These are phyloP conservation scores for Hypoxylon rubiginosum DNA, from an alignment of 2,329 filamentous ascomycete genomes.

Conservation along the genomic window DNA sequence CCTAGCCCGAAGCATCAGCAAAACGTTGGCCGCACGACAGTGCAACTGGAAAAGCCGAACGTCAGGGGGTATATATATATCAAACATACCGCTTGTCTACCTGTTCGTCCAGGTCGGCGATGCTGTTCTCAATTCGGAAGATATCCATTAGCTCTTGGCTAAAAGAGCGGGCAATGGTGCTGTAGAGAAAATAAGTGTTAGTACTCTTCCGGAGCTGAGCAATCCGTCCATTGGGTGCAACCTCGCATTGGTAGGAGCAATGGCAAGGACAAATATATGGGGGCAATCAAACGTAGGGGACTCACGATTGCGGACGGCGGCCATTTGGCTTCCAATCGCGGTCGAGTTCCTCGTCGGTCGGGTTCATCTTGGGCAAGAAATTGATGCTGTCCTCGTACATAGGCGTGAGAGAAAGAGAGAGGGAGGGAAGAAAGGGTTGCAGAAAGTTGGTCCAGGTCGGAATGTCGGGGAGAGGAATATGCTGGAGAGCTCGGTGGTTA, in stretches of 20 bases:
- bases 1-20: slow-evolving; percentile 60
- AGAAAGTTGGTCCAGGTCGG: slow-evolving; percentile 22
- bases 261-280: slow-evolving; percentile 66
- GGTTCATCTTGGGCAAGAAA: slow-evolving; percentile 49
- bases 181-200: slow-evolving; percentile 56
- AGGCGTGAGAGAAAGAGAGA: slow-evolving; percentile 8
- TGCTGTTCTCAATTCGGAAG: slow-evolving; percentile 86
- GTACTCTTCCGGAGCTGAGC: slow-evolving; percentile 10
- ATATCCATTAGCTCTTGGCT: slow-evolving; percentile 88
- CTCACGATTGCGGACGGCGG: slow-evolving; percentile 86
- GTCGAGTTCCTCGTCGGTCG: slow-evolving; percentile 77
- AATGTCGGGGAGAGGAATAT: slow-evolving; percentile 11
- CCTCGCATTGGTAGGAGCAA: background rate
- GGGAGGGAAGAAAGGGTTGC: slow-evolving; percentile 5
- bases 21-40: slow-evolving; percentile 10
- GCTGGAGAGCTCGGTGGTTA: background rate
- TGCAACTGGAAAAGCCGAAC: slow-evolving; percentile 6
- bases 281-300: slow-evolving; percentile 68
- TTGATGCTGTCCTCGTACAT: slow-evolving; percentile 31
- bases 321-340: slow-evolving; percentile 84
- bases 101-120: slow-evolving; percentile 79
- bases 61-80: slow-evolving; percentile 21
- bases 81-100: slow-evolving; percentile 83
- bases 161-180: slow-evolving; percentile 89
- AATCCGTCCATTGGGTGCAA: background rate